Evolutionary conservation across 177 flowering plant species (phyloP).

Genomic region (Vitis hybrid): DNA sequence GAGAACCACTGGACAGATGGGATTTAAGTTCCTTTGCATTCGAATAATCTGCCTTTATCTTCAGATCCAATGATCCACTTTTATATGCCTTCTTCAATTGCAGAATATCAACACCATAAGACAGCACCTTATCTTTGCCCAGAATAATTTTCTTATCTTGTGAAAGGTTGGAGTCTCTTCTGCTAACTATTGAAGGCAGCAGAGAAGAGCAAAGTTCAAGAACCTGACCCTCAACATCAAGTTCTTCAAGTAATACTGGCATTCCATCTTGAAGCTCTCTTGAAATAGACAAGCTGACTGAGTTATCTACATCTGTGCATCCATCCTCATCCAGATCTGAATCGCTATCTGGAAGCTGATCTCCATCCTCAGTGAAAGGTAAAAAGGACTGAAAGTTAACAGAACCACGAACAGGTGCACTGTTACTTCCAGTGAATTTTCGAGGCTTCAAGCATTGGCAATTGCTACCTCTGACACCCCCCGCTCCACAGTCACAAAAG

Average conservation of each 20-base stretch:
- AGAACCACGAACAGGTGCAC: conserved; percentile 42
- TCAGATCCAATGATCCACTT: conserved; percentile 92
- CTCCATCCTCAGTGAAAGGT: conserved; percentile 74
- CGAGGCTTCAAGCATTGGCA: conserved; percentile 98
- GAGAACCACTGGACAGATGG: conserved; percentile 82
- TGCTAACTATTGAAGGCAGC: conserved; percentile 59
- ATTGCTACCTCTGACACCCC: conserved; percentile 94
- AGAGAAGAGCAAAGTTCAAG: conserved; percentile 65
- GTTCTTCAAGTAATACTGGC: conserved; percentile 56
- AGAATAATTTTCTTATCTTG: conserved; percentile 64
- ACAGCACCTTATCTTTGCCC: conserved; percentile 70
- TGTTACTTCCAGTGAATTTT: conserved; percentile 58
- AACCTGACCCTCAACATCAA: conserved; percentile 72
- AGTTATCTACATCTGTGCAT: conserved; percentile 54
- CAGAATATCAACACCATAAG: conserved; percentile 62
- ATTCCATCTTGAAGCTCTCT: conserved; percentile 67
- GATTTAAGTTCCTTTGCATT: conserved; percentile 92
- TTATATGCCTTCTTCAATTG: conserved; percentile 96
- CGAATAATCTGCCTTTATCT: conserved; percentile 92
- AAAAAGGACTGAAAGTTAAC: conserved; percentile 63
- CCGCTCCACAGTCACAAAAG: conserved; percentile 99
- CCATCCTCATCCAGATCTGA: conserved; percentile 87
- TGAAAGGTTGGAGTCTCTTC: conserved; percentile 60
- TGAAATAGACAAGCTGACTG: conserved; percentile 61
- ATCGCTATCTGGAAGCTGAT: conserved; percentile 87